Evolutionary conservation across 768 basidiomycete species (phyloP).

Genomic region (Roridomyces roridus): DNA sequence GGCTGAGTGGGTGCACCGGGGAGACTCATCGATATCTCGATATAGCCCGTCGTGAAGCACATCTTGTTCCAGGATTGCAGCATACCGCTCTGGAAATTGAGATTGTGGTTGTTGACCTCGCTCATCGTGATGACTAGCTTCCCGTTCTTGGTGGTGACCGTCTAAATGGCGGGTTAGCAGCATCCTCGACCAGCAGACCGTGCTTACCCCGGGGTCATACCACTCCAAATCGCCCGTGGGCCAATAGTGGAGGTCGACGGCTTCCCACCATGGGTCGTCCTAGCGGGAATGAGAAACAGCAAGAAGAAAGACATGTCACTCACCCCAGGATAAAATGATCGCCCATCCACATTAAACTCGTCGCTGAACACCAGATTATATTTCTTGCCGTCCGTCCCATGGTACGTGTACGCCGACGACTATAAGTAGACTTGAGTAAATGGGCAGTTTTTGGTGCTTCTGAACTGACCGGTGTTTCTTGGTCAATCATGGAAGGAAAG

Average conservation of each 20-base stretch:
- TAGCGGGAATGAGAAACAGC: no score
- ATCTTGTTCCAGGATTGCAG: slow-evolving; percentile 79
- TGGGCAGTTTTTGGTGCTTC: no score
- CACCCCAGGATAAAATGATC: slow-evolving; percentile 69
- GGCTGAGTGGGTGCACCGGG: slow-evolving; percentile 51
- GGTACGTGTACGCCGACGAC: slow-evolving; percentile 54
- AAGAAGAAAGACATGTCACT: no score
- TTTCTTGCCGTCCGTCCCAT: slow-evolving; percentile 75
- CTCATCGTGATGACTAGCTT: slow-evolving; percentile 67
- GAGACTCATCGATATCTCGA: slow-evolving; percentile 63
- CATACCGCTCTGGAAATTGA: slow-evolving; percentile 72
- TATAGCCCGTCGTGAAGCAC: slow-evolving; percentile 76
- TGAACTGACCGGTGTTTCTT: slow-evolving; percentile 85
- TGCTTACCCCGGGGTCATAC: slow-evolving; percentile 56
- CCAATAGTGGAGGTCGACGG: slow-evolving; percentile 71
- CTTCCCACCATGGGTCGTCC: slow-evolving; percentile 62
- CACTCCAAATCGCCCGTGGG: slow-evolving; percentile 64
- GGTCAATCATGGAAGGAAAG: slow-evolving; percentile 76
- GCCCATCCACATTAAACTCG: slow-evolving; percentile 74
- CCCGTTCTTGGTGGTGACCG: slow-evolving; percentile 61
- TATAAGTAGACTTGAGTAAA: no score
- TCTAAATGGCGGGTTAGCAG: slow-evolving; percentile 29
- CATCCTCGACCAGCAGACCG: neutral
- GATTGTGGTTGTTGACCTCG: slow-evolving; percentile 60
- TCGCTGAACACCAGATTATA: slow-evolving; percentile 75